phyloP scores from a whole-genome alignment of 1,284 basidiomycete genomes.

The Ustilago nuda region DNA sequence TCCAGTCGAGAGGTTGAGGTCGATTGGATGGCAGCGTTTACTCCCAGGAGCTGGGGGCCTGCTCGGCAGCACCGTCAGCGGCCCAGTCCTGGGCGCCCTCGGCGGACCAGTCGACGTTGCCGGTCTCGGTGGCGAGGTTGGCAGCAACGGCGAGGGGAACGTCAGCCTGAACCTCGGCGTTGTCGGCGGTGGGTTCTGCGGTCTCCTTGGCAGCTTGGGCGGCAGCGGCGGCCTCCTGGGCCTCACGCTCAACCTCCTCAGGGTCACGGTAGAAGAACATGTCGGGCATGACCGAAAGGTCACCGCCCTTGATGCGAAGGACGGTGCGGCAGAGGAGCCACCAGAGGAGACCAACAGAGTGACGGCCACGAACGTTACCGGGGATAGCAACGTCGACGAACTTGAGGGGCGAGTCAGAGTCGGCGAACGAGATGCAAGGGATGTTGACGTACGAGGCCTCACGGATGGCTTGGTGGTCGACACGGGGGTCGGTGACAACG shows the following conservation, averaged over 20 bases:
- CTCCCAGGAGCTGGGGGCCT: constrained; percentile 51
- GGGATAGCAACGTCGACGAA: constrained; percentile 99
- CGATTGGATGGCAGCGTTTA: constrained; percentile 26
- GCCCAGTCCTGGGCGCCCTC: constrained; percentile 71
- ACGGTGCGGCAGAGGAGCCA: constrained; percentile 98
- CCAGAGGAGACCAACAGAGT: constrained; percentile 98
- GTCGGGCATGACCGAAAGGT: constrained; percentile 97
- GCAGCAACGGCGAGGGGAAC: constrained; percentile 53
- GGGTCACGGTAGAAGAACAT: constrained; percentile 99
- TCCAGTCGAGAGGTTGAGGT: constrained; percentile 5
- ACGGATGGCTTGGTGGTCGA: constrained; percentile 99
- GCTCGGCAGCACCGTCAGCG: constrained; percentile 62
- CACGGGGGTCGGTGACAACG: constrained; percentile 96
- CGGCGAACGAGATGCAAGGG: constrained; percentile 97
- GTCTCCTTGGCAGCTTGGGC: constrained; percentile 59
- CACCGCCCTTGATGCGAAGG: constrained; percentile 91
- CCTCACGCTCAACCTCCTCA: constrained; percentile 97
- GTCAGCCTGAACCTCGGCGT: constrained; percentile 78
- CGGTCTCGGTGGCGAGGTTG: constrained; percentile 58
- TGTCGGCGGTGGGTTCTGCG: constrained; percentile 67
- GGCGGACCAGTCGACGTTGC: constrained; percentile 83
- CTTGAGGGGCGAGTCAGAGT: constrained; percentile 96
- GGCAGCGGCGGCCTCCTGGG: constrained; percentile 81
- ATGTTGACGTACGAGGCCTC: constrained; percentile 99
- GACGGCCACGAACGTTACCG: constrained; percentile 98